Base-by-base conservation (phyloP, 2,329 filamentous ascomycete species). In the Xylaria sp. region DNA sequence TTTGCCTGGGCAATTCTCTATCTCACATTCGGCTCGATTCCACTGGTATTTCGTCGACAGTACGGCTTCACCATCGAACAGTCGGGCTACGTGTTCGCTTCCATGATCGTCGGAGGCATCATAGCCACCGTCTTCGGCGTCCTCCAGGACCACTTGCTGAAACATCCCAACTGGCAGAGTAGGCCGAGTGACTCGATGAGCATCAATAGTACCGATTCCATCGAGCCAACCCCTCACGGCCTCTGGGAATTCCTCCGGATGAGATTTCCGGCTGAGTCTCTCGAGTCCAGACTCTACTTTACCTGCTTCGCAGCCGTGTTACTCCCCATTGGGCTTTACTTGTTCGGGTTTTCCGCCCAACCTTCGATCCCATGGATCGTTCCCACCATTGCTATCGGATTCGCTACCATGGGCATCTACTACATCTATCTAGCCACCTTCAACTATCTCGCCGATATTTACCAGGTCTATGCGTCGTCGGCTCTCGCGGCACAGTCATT, bases 1-100 rank as follows among this genome's bases (percentile, higher is more conserved):
- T 97, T 97, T 79, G 90, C 90, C 23, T 97, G 94, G 94, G 93
- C 92, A 0, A 87, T 97, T 0, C 86, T 97, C 0, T 97, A 97
- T 79, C 83, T 97, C 20, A 93, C 92, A 13, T 95, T 97, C 73
- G 88, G 89, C 15, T 91, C 93, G 0, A 88, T 97, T 5, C 93
- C 94, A 0, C 85, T 96, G 4, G 89, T 97, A 28, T 97, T 96
- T 79, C 76, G 83, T 26, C 85, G 83, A 5, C 89, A 88, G 53
- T 89, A 95, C 77, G 81, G 83, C 72, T 95, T 97, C 82, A 86
- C 84, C 68, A 81, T 90, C 42, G 84, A 91, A 70, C 84, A 93
- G 77, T 85, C 87, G 0, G 92, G 92, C 59, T 88, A 89, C 7
- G 86, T 95, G 4, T 97, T 97, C 74, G 82, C 87, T 0, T 87